Conservation (phyloP, 345 rosid genomes). For the Linum lewisii region DNA sequence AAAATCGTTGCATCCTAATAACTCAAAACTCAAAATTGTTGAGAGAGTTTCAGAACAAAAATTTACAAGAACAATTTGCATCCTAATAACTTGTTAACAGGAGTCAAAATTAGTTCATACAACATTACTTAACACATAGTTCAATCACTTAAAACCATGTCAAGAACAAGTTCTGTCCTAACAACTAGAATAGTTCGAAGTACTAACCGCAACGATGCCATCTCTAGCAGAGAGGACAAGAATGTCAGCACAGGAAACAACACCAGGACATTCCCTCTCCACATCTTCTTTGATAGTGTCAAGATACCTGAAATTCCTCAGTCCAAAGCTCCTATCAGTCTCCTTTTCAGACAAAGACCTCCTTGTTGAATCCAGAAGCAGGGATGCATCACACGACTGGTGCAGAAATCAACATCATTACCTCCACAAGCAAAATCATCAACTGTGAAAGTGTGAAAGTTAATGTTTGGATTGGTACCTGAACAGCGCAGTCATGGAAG, state of each 20-base stretch:
- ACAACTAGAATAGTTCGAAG: too few species aligned
- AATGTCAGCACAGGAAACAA: slow-evolving; percentile 82
- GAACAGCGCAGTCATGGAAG: slow-evolving; percentile 96
- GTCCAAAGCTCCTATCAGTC: slow-evolving; percentile 86
- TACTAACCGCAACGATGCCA: slow-evolving; percentile 59
- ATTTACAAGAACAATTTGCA: too few species aligned
- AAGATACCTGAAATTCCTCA: slow-evolving; percentile 92
- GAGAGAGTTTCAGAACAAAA: background rate
- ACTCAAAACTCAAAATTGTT: background rate
- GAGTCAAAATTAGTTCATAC: too few species aligned
- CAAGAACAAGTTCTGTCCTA: too few species aligned
- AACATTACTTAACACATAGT: too few species aligned
- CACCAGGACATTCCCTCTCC: slow-evolving; percentile 91
- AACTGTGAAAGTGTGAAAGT: background rate
- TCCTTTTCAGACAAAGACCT: slow-evolving; percentile 91
- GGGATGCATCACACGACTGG: slow-evolving; percentile 96
- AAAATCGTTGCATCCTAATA: background rate
- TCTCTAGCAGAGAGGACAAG: slow-evolving; percentile 85
- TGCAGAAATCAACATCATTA: background rate
- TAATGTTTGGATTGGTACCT: too few species aligned
- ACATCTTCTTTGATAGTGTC: slow-evolving; percentile 86
- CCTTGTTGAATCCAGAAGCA: slow-evolving; percentile 91
- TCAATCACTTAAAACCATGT: too few species aligned
- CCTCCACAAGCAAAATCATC: background rate
- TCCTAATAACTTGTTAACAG: too few species aligned